Percentiles rank a stretch among this genome's conserved stretches.
Evolutionary conservation across 2,329 filamentous ascomycete species (phyloP).

Genomic region (Colletotrichum agaves): DNA sequence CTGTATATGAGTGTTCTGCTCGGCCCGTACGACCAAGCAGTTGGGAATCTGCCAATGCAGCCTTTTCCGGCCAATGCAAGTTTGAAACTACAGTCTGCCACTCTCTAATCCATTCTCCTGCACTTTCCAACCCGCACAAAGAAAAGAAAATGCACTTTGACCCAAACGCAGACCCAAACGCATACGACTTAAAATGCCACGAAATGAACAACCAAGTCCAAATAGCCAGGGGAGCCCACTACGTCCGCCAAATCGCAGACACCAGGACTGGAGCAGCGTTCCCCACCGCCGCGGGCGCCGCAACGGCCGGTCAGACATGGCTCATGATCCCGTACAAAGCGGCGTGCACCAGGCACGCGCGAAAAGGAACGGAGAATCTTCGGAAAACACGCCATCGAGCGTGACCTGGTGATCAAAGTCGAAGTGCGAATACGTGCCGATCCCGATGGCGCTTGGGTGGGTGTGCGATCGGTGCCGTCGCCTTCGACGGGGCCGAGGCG

Average conservation of each 20-base stretch:
- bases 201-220: constrained; percentile 50
- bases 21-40: not conserved
- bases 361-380: constrained; percentile 56
- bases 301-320: constrained; percentile 42
- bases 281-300: constrained; percentile 52
- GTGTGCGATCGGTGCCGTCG: constrained; percentile 8
- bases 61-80: not conserved
- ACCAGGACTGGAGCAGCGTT: constrained; percentile 47
- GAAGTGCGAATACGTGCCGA: constrained; percentile 6
- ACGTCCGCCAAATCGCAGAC: constrained; percentile 53
- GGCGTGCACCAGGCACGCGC: constrained; percentile 53
- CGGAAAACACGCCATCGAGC: constrained; percentile 44
- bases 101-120: too few species aligned
- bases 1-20: not conserved
- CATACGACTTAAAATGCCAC: constrained; percentile 52
- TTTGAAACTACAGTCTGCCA: not conserved
- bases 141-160: constrained; percentile 54
- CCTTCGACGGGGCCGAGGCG: constrained; percentile 5
- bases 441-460: constrained; percentile 6
- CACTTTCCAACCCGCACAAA: not conserved
- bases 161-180: constrained; percentile 52
- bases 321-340: constrained; percentile 38
- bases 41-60: not conserved
- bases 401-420: not conserved
- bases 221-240: constrained; percentile 49